Base-by-base conservation (phyloP, 2,329 filamentous ascomycete genomes). In the Fusarium subtropicale region DNA sequence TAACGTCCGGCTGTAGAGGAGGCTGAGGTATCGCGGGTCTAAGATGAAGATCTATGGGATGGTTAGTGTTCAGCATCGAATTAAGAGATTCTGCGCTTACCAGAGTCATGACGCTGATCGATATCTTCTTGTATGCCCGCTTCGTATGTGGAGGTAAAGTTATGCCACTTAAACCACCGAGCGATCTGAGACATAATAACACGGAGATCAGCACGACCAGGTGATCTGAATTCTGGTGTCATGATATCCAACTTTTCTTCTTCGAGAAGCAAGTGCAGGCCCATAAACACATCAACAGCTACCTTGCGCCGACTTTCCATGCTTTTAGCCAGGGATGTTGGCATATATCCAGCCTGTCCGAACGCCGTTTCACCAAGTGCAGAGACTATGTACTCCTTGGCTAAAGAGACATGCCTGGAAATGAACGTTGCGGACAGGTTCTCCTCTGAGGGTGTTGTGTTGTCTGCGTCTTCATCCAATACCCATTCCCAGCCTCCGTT, bases 201-300 rank as follows among this genome's bases (percentile, higher is more conserved):
- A n/a, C 88, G 87, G 24, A 98, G 74, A 48, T 87, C 83, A 12
- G 79, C 77, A 28, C 82, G 79, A 0, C 84, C 81, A 1, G 82
- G 80, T 5, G 83, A 82, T 3, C 74, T 69, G 39, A 81, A 80
- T 52, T 85, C 83, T 0, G 83, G 80, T 0, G 79, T 79, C 66
- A 84, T 82, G 7, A 90, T 86, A 64, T 92, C 88, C 3, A 99
- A 86, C 76, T 97, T 98, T 66, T 92, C 86, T 77, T 99, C 96
- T 77, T 99, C 95, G 0, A 92, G 86, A n/a, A 97, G 82, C 5
- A 98, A 83, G 80, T 99, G 96, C 15, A 99, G 83, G 1, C 88
- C 91, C 68, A 97, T 83, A 38, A 95, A 86, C 53, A 92, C 84
- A 74, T 92, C 87, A 76, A 91, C 82, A 34, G 91, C 85, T 56